Conservation (phyloP, 495 filamentous ascomycete species). For the Cryomyces antarcticus region DNA sequence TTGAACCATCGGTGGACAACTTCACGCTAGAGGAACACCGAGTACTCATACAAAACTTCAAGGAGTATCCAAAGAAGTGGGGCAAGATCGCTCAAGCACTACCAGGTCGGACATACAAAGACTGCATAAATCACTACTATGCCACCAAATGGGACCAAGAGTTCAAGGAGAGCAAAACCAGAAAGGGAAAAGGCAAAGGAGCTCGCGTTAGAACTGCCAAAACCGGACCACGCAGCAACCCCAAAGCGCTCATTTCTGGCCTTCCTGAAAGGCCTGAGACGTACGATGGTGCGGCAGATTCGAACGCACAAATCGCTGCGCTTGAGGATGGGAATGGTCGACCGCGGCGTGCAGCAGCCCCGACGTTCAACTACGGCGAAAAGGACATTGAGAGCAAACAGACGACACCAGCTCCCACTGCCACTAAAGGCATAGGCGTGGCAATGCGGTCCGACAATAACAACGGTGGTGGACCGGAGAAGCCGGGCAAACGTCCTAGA, state of each 20-base stretch:
- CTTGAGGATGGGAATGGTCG: slow-evolving; percentile 41
- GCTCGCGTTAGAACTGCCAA: slow-evolving; percentile 27
- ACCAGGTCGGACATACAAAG: slow-evolving; percentile 51
- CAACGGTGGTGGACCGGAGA: slow-evolving; percentile 9
- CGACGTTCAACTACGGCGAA: slow-evolving; percentile 37
- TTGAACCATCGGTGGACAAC: slow-evolving; percentile 56
- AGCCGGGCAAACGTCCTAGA: slow-evolving; percentile 10
- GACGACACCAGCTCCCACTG: slow-evolving; percentile 21
- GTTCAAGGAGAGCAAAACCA: slow-evolving; percentile 54
- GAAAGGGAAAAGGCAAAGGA: slow-evolving; percentile 27
- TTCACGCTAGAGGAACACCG: slow-evolving; percentile 65
- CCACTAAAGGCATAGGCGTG: slow-evolving; percentile 8
- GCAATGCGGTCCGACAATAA: slow-evolving; percentile 4
- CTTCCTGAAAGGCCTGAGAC: slow-evolving; percentile 33
- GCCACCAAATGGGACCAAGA: slow-evolving; percentile 71
- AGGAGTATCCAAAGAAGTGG: slow-evolving; percentile 77
- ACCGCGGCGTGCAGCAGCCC: slow-evolving; percentile 48
- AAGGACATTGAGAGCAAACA: slow-evolving; percentile 17
- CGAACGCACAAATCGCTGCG: neutral
- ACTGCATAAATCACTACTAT: slow-evolving; percentile 92
- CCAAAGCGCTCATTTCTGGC: slow-evolving; percentile 44
- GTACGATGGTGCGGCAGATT: slow-evolving; percentile 12
- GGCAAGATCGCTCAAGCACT: slow-evolving; percentile 64
- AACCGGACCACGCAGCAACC: slow-evolving; percentile 25
- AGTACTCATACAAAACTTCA: slow-evolving; percentile 58